Evolutionary conservation across 345 rosid genomes (phyloP), one percentile per base, ranked within the genome.

Genomic region (Gossypium anomalum): DNA sequence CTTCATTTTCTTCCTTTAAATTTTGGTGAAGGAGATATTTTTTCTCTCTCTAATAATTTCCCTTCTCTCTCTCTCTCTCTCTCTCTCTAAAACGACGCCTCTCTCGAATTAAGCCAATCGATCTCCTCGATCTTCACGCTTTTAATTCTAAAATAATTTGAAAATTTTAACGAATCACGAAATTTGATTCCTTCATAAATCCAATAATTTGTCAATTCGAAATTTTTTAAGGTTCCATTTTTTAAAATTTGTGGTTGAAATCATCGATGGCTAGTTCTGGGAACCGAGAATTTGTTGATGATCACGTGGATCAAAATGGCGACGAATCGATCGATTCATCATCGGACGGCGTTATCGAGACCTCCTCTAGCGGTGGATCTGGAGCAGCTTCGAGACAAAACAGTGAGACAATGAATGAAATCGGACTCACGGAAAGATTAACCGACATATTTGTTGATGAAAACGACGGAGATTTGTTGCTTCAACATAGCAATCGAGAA

Each of bases 391-490:
- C 83, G 52, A 29, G 78, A 34, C 81, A 52, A 14, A 20, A 27
- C 44, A 63, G 72, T 51, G 64, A 15, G 53, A 47, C 77, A 60
- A 73, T 81, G 70, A 66, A 45, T 38, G 93, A 76, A 74, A 64
- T 56, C 34, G 85, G 87, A 20, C 76, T 85, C 57, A 66, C 91
- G 79, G 93, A 87, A 82, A 83, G 90, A 48, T 83, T 88, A 86
- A 76, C 87, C 78, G 89, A 86, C 60, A 72, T 81, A 25, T 68
- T 84, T 3, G 86, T 78, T 49, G 89, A 78, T 14, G 84, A 84
- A 27, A 86, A 83, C 59, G 90, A 85, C 51, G 87, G 89, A 27
- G 97, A 89, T 73, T 87, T 89, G 86, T 53, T 91, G 79, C 82
- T 91, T 63, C 93, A 89, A 23, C 79, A 78, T 11, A 86, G 79